Conservation (phyloP, 805 yeast species). For the Wickerhamomyces strasburgensis region DNA sequence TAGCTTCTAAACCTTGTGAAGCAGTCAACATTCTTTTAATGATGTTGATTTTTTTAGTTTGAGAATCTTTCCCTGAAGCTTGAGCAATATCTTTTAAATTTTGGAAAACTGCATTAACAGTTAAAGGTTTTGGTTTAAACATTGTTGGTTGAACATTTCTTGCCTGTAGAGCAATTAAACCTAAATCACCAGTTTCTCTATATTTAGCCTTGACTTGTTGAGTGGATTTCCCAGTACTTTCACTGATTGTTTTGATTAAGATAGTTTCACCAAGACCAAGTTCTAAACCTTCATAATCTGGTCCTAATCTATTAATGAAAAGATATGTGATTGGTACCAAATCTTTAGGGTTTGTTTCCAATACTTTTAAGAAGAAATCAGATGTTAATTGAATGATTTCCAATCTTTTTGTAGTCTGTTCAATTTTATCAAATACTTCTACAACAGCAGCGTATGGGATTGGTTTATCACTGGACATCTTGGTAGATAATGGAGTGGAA, state of each 20-base stretch:
- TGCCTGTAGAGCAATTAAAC: slow-evolving; percentile 80
- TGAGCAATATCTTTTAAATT: slow-evolving; percentile 74
- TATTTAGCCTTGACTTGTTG: slow-evolving; percentile 70
- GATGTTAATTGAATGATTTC: slow-evolving; percentile 75
- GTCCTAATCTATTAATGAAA: slow-evolving; percentile 85
- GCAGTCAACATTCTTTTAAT: slow-evolving; percentile 84
- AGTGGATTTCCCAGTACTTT: slow-evolving; percentile 78
- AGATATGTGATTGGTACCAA: slow-evolving; percentile 73
- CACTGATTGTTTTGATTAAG: slow-evolving; percentile 81
- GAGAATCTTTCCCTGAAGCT: slow-evolving; percentile 76
- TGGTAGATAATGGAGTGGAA: slow-evolving; percentile 4
- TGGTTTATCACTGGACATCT: slow-evolving; percentile 13
- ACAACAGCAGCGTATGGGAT: slow-evolving; percentile 39
- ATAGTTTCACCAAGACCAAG: slow-evolving; percentile 90
- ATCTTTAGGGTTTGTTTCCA: slow-evolving; percentile 47
- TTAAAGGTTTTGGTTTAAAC: slow-evolving; percentile 85
- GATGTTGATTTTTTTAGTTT: slow-evolving; percentile 65
- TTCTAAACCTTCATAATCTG: slow-evolving; percentile 93
- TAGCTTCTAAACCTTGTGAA: slow-evolving; percentile 83
- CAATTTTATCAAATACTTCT: slow-evolving; percentile 71
- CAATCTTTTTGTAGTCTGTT: slow-evolving; percentile 74
- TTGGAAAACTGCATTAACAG: slow-evolving; percentile 66
- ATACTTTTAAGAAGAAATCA: slow-evolving; percentile 61
- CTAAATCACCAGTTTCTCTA: slow-evolving; percentile 82
- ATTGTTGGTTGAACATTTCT: slow-evolving; percentile 84